phyloP scores from a whole-genome alignment of 257 asterid species.

The Knoxia roxburghii region DNA sequence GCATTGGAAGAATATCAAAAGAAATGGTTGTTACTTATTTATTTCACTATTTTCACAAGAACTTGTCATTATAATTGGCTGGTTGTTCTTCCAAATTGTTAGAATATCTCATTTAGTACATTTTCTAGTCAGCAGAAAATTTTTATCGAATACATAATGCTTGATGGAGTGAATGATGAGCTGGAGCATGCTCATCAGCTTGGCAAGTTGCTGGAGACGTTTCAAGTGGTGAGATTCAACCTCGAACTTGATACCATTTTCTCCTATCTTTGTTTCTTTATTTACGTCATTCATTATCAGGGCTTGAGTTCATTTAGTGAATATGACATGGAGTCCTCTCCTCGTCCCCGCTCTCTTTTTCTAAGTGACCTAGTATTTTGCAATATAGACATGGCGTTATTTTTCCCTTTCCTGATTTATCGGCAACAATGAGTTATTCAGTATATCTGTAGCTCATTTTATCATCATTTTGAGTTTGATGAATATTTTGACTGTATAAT shows the following conservation, averaged over 20 bases:
- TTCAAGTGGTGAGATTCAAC: slow-evolving; percentile 56
- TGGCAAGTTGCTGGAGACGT: slow-evolving; percentile 65
- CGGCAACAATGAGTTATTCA: no score
- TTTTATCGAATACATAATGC: slow-evolving; percentile 96
- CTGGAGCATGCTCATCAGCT: slow-evolving; percentile 93
- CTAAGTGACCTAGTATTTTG: no score
- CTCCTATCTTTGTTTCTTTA: slow-evolving; percentile 1
- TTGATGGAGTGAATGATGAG: slow-evolving; percentile 83
- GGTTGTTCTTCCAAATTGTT: slow-evolving; percentile 10
- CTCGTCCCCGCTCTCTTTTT: no score
- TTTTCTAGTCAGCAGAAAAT: slow-evolving; percentile 80
- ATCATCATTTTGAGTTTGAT: neutral
- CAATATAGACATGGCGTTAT: no score
- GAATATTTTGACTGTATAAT: neutral
- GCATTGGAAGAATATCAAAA: slow-evolving; percentile 68
- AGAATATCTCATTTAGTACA: slow-evolving; percentile 29
- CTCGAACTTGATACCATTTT: neutral
- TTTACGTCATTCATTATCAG: no score
- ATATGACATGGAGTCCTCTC: no score
- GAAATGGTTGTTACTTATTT: slow-evolving; percentile 43
- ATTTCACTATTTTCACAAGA: neutral
- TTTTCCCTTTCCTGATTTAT: no score
- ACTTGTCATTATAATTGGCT: neutral
- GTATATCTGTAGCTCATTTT: no score
- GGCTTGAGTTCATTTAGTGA: no score